Base-by-base conservation (phyloP, 164 flowering plant genomes). In the Cinnamomum chago region DNA sequence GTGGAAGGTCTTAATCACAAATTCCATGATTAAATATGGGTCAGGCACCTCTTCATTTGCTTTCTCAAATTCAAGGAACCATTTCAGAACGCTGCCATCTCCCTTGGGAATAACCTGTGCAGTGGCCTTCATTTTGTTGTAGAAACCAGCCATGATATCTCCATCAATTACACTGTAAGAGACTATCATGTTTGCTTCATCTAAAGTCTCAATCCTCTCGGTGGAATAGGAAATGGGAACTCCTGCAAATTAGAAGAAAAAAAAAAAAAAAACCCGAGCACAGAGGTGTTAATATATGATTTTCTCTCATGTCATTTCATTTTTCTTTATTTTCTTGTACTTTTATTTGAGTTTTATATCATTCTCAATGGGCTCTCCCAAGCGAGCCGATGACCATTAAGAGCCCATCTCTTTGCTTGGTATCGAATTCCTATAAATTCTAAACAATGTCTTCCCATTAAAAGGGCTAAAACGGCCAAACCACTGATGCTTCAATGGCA, bases 31-130 rank as follows among this genome's bases (percentile, higher is more conserved):
- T 12, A 82, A 33, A 18, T 52, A 64, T 20, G 82, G 84, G 30
- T 82, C 84, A 66, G 82, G 82, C 62, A 76, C 81, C 55, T 82
- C 82, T 9, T 70, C 82, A 24, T 67, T 76, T 40, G 77, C 81
- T 68, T 79, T 82, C 58, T 79, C 82, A 73, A 18, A 79, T 30
- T 82, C 81, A 50, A 68, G 24, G 28, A 28, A 30, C 79, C 79
- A 79, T 70, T 72, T 79, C 55, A 73, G 79, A 50, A 70, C 14
- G 73, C 73, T 76, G 20, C 77, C 82, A n/a, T 77, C 80, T 7
- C 75, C 84, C 69, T 73, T 77, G 51, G 80, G 66, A 25, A 24
- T n/a, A 12, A 80, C 75, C 33, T 72, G 73, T n/a, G 78, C 10
- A 62, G 27, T 77, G 65, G 76, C 79, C 74, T 66, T 80, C 55